Conservation (phyloP, 805 yeast genomes). For the Candida khao-thaluensis region DNA sequence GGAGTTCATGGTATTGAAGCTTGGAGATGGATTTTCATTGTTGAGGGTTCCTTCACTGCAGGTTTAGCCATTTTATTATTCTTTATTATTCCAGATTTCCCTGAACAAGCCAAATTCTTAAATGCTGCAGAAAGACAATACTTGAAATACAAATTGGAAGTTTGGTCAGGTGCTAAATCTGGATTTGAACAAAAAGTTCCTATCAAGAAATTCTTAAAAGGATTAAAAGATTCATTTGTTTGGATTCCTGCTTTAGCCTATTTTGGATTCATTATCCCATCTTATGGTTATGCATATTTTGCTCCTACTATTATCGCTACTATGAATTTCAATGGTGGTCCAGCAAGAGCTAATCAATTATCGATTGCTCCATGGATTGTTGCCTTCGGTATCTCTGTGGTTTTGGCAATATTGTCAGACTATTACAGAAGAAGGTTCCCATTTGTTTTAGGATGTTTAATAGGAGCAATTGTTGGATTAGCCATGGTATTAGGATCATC, state of each 20-base stretch:
- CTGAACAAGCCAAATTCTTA: conserved; percentile 58
- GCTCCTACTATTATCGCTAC: conserved; percentile 63
- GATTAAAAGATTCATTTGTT: conserved; percentile 60
- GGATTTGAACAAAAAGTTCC: conserved; percentile 50
- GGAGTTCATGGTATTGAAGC: conserved; percentile 40
- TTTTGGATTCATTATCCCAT: conserved; percentile 67
- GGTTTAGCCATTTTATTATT: conserved; percentile 37
- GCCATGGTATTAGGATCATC: conserved; percentile 51
- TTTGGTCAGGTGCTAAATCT: conserved; percentile 35
- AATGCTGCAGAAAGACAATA: conserved; percentile 52
- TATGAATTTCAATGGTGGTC: conserved; percentile 61
- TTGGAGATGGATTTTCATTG: conserved; percentile 54
- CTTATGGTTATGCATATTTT: conserved; percentile 74
- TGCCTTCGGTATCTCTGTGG: conserved; percentile 67
- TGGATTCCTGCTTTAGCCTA: conserved; percentile 60
- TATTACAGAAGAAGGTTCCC: conserved; percentile 45
- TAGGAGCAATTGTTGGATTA: conserved; percentile 51
- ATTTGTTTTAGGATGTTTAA: conserved; percentile 31
- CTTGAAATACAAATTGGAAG: conserved; percentile 57
- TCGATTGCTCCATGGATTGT: conserved; percentile 85
- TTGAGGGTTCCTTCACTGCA: conserved; percentile 43
- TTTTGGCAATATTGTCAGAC: conserved; percentile 66
- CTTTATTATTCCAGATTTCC: conserved; percentile 66
- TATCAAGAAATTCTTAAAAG: conserved; percentile 42
- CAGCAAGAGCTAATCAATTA: conserved; percentile 65